Base-by-base conservation (phyloP, 805 yeast genomes). In the Henningerozyma blattae region DNA sequence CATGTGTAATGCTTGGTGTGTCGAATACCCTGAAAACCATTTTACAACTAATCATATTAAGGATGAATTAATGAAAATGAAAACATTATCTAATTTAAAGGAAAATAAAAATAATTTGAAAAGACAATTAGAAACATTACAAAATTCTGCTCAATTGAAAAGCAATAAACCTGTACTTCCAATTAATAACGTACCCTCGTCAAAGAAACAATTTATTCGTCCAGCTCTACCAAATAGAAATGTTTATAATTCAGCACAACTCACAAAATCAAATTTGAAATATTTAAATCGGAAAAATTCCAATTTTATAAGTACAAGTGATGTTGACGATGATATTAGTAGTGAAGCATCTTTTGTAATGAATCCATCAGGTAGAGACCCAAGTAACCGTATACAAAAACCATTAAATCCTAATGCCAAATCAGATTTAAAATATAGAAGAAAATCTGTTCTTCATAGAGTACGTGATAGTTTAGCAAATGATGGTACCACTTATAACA, bases 1-100 rank as follows among this genome's bases (percentile, higher is more conserved):
- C 32, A 73, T 79, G 50, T 75, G 84, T 55, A 84, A 86, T 47
- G 87, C 93, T 40, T 85, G 91, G 78, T 82, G 94, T 56, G 80
- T 80, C 18, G 86, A 81, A 47, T 82, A 82, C 45, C 58, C 62
- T 15, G 45, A 46, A 19, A 39, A 50, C 17, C 48, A 58, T 10
- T 24, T n/a, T 12, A 6, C 10, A 10, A n/a, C 10, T 24, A 45
- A 39, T 26, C 50, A 52, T 35, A 40, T 49, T 2, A 44, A 42
- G n/a, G 45, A 41, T 13, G 56, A 55, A 30, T 24, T 52, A 27
- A 36, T 38, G n/a, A 32, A 40, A 9, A 33, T 47, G 16, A 44
- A 46, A 16, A 32, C 38, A 14, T 22, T 55, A 28, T 42, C 44
- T 10, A 22, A 33, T 6, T 29, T 55, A n/a, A 38, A 36, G 20